These are phyloP conservation scores for Lecanoromycetidae sp. DNA, from an alignment of 2,329 filamentous ascomycete genomes.

Conservation along the genomic window DNA sequence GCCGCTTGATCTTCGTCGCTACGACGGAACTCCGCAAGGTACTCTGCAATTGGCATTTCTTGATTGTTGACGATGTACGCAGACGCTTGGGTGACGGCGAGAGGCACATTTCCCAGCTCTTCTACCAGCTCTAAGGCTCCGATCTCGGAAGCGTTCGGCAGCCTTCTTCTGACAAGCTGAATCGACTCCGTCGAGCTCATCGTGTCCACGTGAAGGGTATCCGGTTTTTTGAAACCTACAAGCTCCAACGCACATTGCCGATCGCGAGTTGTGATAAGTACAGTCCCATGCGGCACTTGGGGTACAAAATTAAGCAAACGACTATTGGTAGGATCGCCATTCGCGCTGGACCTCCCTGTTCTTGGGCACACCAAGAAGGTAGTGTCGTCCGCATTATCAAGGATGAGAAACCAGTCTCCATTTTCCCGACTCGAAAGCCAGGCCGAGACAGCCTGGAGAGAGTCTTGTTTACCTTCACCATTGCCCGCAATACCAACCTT, in stretches of 20 bases:
- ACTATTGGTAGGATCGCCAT: neutral
- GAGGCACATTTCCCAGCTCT: slow-evolving; percentile 24
- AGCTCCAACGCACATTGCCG: slow-evolving; percentile 18
- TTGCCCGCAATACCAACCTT: slow-evolving; percentile 10
- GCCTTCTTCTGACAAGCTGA: slow-evolving; percentile 4
- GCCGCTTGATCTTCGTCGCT: slow-evolving; percentile 20
- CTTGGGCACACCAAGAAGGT: neutral
- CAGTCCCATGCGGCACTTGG: slow-evolving; percentile 12
- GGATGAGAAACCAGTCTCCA: slow-evolving; percentile 19
- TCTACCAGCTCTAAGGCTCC: slow-evolving; percentile 4
- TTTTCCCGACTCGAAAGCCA: slow-evolving; percentile 12
- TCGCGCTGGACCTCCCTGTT: neutral
- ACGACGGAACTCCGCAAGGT: slow-evolving; percentile 17
- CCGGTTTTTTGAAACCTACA: too few species aligned
- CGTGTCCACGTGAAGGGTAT: slow-evolving; percentile 17
- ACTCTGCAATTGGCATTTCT: slow-evolving; percentile 17
- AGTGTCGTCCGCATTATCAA: slow-evolving; percentile 21
- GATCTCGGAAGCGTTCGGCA: neutral
- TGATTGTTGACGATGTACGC: slow-evolving; percentile 21
- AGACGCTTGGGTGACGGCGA: slow-evolving; percentile 23
- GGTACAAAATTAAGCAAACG: slow-evolving; percentile 12
- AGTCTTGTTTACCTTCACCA: slow-evolving; percentile 11
- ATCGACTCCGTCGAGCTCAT: slow-evolving; percentile 15
- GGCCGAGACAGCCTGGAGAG: slow-evolving; percentile 8
- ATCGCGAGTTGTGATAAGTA: slow-evolving; percentile 26